phyloP scores from a whole-genome alignment of 2,329 filamentous ascomycete species.

The Verruconis gallopava region DNA sequence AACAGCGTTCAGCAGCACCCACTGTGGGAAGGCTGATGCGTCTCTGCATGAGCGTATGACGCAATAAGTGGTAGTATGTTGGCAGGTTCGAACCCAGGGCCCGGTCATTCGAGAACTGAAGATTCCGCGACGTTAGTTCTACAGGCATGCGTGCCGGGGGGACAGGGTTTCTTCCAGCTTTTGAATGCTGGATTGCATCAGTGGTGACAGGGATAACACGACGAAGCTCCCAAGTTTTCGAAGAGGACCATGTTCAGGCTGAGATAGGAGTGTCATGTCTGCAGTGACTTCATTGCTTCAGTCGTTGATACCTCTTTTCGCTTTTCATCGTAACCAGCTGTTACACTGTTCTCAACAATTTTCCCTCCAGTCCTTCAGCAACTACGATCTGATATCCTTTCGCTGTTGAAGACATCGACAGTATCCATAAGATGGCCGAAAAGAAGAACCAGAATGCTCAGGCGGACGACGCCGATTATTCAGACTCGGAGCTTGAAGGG shows the following conservation, averaged over 20 bases:
- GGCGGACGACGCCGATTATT: slow-evolving; percentile 9
- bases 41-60: background rate
- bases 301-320: background rate
- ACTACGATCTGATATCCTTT: too few species aligned
- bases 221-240: too few species aligned
- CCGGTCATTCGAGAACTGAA: too few species aligned
- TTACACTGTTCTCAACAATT: too few species aligned
- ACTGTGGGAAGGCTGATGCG: too few species aligned
- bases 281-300: background rate
- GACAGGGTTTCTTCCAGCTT: background rate
- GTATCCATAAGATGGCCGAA: background rate
- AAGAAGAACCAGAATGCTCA: background rate
- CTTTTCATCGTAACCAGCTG: too few species aligned
- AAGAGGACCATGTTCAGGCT: too few species aligned
- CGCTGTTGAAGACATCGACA: background rate
- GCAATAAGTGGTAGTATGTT: background rate
- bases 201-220: background rate
- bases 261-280: too few species aligned
- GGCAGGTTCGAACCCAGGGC: background rate
- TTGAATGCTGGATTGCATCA: background rate
- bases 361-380: too few species aligned
- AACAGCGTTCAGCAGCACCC: too few species aligned
- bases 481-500: slow-evolving; percentile 13
- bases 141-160: too few species aligned
- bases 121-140: too few species aligned